Conservation (phyloP, 1,139 yeast genomes). For the Hanseniaspora sp. region DNA sequence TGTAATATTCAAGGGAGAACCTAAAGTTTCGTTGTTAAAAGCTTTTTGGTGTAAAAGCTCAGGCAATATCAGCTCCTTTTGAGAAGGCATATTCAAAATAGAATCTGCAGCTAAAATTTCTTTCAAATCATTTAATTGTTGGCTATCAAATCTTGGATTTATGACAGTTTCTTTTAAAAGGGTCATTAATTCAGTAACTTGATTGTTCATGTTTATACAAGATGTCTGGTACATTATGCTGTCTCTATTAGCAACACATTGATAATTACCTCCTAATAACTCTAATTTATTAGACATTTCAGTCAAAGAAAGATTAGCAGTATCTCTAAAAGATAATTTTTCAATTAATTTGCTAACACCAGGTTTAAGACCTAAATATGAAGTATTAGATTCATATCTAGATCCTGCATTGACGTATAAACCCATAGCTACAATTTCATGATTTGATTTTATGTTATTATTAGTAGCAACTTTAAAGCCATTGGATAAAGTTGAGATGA, state of each 20-base stretch:
- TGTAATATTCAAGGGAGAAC: constrained; percentile 60
- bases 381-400: constrained; percentile 49
- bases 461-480: constrained; percentile 80
- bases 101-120: constrained; percentile 60
- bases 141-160: constrained; percentile 53
- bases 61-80: constrained; percentile 73
- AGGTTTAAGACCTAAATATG: constrained; percentile 25
- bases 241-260: constrained; percentile 88
- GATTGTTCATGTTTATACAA: constrained; percentile 80
- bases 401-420: constrained; percentile 86
- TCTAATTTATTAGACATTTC: constrained; percentile 70
- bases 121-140: constrained; percentile 65
- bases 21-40: constrained; percentile 59
- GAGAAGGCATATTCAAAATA: constrained; percentile 30
- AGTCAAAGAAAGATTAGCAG: constrained; percentile 48
- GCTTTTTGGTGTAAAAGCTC: constrained; percentile 82
- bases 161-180: constrained; percentile 72
- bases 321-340: constrained; percentile 77
- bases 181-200: constrained; percentile 50
- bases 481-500: constrained; percentile 49
- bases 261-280: constrained; percentile 82
- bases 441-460: constrained; percentile 64
- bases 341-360: constrained; percentile 82
- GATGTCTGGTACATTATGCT: constrained; percentile 89
- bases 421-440: constrained; percentile 68